Evolutionary conservation across 2,329 filamentous ascomycete genomes (phyloP).

Genomic region (Fusarium mexicanum): DNA sequence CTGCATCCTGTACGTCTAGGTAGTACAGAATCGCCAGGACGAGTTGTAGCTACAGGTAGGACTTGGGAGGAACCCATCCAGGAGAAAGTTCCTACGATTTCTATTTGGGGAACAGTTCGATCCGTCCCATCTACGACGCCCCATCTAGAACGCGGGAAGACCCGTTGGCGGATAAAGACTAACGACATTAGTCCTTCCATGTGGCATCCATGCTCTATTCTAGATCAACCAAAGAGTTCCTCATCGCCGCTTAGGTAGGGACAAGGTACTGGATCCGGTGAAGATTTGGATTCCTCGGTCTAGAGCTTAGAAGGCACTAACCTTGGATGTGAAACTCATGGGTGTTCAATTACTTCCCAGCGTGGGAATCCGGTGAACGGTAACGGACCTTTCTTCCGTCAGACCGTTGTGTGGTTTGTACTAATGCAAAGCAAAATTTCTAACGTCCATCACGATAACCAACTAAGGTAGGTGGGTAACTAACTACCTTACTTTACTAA

Average conservation of each 20-base stretch:
- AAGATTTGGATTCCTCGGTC: conserved; percentile 3
- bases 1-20: not conserved
- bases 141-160: conserved; percentile 15
- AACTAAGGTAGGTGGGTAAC: not conserved
- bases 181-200: conserved; percentile 16
- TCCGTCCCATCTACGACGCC: conserved; percentile 7
- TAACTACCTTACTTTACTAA: not conserved
- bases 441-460: not conserved
- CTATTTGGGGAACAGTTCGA: not conserved
- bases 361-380: conserved; percentile 2
- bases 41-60: not conserved
- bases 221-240: conserved; percentile 10
- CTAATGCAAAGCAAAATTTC: conserved; percentile 14
- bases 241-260: conserved; percentile 2
- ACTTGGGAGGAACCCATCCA: not conserved
- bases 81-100: not conserved
- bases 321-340: conserved; percentile 7
- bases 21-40: conserved; percentile 4
- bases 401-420: not conserved
- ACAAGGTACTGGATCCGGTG: not conserved
- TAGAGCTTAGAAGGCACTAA: not conserved
- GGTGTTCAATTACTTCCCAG: not conserved
- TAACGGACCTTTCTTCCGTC: not conserved
- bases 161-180: conserved; percentile 19
- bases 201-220: conserved; percentile 30